Conservation (phyloP, 352 stramenopile species). For the Paralagenidium karlingii region DNA sequence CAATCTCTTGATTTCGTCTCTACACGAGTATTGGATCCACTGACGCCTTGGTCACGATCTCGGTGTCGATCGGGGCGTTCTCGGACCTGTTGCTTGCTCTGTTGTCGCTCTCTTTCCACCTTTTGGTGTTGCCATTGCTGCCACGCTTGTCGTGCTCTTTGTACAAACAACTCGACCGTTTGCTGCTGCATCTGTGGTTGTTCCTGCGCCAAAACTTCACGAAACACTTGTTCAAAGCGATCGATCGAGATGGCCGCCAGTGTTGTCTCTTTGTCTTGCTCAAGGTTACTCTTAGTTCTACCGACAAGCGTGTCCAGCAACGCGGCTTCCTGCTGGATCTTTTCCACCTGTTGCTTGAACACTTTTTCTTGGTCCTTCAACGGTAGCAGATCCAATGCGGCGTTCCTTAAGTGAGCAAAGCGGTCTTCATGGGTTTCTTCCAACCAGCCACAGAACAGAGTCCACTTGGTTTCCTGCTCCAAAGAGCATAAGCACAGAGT, state of each 20-base stretch:
- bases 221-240: constrained; percentile 11
- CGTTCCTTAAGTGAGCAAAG: constrained; percentile 2
- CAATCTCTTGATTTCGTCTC: no score
- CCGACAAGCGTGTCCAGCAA: constrained; percentile 7
- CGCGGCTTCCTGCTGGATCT: constrained; percentile 1
- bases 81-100: no score
- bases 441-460: constrained; percentile 37
- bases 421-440: constrained; percentile 10
- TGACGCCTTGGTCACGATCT: not conserved
- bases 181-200: constrained; percentile 11
- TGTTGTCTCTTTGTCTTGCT: no score
- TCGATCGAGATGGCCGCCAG: constrained; percentile 18
- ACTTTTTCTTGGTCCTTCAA: constrained; percentile 18
- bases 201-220: constrained; percentile 5
- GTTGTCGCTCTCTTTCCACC: no score
- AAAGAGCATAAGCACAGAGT: constrained; percentile 15
- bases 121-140: not conserved
- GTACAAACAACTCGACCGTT: constrained; percentile 9
- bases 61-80: not conserved
- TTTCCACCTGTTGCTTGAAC: constrained; percentile 10
- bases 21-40: constrained; percentile 9
- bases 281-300: constrained; percentile 8
- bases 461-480: constrained; percentile 29
- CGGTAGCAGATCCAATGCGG: constrained; percentile 11
- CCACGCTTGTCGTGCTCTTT: not conserved